phyloP scores from a whole-genome alignment of 1,139 yeast genomes.

The Pichia sp. region DNA sequence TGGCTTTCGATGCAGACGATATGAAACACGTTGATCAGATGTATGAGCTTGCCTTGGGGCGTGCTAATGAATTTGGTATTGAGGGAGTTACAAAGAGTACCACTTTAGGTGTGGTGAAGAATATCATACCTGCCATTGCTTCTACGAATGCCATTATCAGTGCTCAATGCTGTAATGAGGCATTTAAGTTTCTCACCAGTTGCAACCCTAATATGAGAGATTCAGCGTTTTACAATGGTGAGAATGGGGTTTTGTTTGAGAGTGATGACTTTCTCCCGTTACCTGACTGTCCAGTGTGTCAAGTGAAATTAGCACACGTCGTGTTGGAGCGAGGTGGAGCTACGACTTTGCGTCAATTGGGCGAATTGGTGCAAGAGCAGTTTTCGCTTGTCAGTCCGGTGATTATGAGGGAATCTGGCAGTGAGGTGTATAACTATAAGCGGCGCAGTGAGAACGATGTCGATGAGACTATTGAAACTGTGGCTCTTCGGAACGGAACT shows the following conservation, averaged over 20 bases:
- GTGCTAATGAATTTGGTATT: slow-evolving; percentile 65
- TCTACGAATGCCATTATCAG: slow-evolving; percentile 92
- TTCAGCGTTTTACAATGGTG: slow-evolving; percentile 65
- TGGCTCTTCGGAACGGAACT: too few species aligned
- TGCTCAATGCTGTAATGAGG: slow-evolving; percentile 86
- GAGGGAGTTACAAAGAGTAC: slow-evolving; percentile 64
- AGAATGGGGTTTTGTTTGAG: slow-evolving; percentile 22
- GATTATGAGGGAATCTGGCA: too few species aligned
- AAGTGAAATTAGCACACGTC: slow-evolving; percentile 8
- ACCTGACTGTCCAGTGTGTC: slow-evolving; percentile 23
- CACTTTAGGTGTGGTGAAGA: slow-evolving; percentile 84
- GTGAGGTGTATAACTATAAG: too few species aligned
- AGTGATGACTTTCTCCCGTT: slow-evolving; percentile 20
- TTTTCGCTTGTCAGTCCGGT: too few species aligned
- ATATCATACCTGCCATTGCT: slow-evolving; percentile 90
- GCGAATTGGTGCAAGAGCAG: slow-evolving; percentile 7
- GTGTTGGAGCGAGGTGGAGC: too few species aligned
- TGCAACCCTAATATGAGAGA: slow-evolving; percentile 65
- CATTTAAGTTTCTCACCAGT: slow-evolving; percentile 67
- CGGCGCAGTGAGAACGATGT: too few species aligned
- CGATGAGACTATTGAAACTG: too few species aligned
- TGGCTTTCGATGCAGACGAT: slow-evolving; percentile 59
- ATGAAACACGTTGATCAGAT: slow-evolving; percentile 66
- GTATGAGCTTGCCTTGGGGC: slow-evolving; percentile 41
- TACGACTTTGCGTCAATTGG: slow-evolving; percentile 11